phyloP scores from a whole-genome alignment of 139 green algal species.

The Microglena sp. region DNA sequence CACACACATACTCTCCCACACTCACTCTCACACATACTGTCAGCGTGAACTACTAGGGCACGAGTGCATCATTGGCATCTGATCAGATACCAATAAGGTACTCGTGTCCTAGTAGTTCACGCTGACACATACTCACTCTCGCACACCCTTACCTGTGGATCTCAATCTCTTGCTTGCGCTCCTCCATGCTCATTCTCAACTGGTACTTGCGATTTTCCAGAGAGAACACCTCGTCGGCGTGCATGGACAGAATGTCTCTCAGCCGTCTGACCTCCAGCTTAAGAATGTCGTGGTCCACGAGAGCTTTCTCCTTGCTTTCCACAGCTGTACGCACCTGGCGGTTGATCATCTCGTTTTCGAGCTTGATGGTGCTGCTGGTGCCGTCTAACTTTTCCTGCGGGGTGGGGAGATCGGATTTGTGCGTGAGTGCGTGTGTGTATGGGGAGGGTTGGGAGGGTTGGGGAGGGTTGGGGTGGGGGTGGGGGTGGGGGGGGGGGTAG shows the following conservation, averaged over 20 bases:
- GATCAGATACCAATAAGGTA: too few relatives aligned
- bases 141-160: conserved; percentile 27
- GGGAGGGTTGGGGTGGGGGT: not conserved
- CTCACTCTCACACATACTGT: too few relatives aligned
- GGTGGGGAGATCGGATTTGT: too few relatives aligned
- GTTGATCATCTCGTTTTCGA: conserved; percentile 55
- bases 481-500: not conserved
- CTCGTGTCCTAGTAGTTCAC: too few relatives aligned
- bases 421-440: too few relatives aligned
- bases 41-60: too few relatives aligned
- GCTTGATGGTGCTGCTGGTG: conserved; percentile 44
- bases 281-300: conserved; percentile 76
- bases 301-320: conserved; percentile 59
- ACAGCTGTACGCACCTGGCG: conserved; percentile 27
- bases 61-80: too few relatives aligned
- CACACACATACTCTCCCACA: too few relatives aligned
- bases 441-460: not conserved
- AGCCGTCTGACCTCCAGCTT: conserved; percentile 67
- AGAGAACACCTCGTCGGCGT: conserved; percentile 57
- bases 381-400: too few relatives aligned
- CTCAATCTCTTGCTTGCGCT: conserved; percentile 66
- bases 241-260: conserved; percentile 42
- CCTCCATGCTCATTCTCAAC: conserved; percentile 66
- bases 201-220: conserved; percentile 67
- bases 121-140: too few relatives aligned